Evolutionary conservation across 2,329 filamentous ascomycete species (phyloP).

Genomic region (Phyllachora maydis): DNA sequence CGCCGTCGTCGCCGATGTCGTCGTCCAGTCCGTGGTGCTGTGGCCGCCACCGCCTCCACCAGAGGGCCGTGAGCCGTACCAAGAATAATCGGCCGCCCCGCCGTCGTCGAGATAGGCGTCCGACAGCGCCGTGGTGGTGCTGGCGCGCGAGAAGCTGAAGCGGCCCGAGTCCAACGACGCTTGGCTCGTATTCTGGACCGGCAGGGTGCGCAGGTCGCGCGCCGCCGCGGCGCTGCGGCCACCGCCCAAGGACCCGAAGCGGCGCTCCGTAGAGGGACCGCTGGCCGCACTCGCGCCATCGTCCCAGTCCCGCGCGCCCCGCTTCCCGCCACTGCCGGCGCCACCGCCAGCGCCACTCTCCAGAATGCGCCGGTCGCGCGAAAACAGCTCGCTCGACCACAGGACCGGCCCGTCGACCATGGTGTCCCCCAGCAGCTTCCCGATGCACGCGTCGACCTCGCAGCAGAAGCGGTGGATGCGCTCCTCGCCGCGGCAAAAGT

Average conservation of each 20-base stretch:
- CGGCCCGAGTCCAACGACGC: conserved; percentile 51
- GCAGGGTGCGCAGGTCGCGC: conserved; percentile 33
- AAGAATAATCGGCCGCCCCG: too few relatives aligned
- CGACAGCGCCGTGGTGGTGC: conserved; percentile 32
- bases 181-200: conserved; percentile 42
- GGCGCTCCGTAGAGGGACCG: conserved; percentile 30
- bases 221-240: conserved; percentile 28
- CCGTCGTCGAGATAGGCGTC: conserved; percentile 44
- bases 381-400: conserved; percentile 81
- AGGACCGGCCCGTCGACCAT: conserved; percentile 71
- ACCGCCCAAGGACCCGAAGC: conserved; percentile 17
- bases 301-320: conserved; percentile 26
- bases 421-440: conserved; percentile 66
- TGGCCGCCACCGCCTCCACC: too few relatives aligned
- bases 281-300: conserved; percentile 32
- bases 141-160: conserved; percentile 35
- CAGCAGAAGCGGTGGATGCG: conserved; percentile 84
- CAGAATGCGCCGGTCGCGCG: conserved; percentile 48
- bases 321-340: too few relatives aligned
- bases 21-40: too few relatives aligned
- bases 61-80: too few relatives aligned
- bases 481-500: conserved; percentile 89
- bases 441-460: conserved; percentile 72
- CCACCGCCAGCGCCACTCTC: conserved; percentile 23
- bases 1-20: too few relatives aligned